phyloP scores from a whole-genome alignment of 2,329 filamentous ascomycete genomes.

The Pseudocercospora fijiensis region DNA sequence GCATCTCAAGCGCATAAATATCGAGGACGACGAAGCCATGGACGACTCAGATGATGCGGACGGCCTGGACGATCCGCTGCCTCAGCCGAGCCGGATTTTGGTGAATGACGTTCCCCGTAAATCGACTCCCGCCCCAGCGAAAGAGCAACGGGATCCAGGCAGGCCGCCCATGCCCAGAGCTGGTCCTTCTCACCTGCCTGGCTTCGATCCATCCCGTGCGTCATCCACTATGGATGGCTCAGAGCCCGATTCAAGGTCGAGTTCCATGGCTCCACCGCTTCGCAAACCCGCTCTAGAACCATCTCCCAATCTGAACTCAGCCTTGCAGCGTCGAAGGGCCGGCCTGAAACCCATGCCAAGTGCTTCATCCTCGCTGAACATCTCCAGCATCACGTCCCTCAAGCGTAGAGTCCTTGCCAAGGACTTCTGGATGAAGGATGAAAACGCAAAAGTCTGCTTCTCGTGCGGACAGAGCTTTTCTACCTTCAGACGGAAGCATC shows the following conservation, averaged over 20 bases:
- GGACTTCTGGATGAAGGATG: slow-evolving; percentile 95
- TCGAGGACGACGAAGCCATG: slow-evolving; percentile 23
- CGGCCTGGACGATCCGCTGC: slow-evolving; percentile 12
- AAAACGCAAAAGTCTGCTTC: slow-evolving; percentile 97
- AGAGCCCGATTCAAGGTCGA: slow-evolving; percentile 31
- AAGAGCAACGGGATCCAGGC: slow-evolving; percentile 17
- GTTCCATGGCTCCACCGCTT: slow-evolving; percentile 21
- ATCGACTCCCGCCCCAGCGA: slow-evolving; percentile 20
- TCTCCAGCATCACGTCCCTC: slow-evolving; percentile 57
- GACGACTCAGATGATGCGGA: slow-evolving; percentile 30
- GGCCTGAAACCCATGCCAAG: slow-evolving; percentile 23
- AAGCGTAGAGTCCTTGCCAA: slow-evolving; percentile 85
- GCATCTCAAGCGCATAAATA: slow-evolving; percentile 4
- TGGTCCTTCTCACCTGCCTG: slow-evolving; percentile 50
- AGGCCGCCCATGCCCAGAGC: slow-evolving; percentile 44
- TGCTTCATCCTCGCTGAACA: slow-evolving; percentile 13
- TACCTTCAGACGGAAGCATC: slow-evolving; percentile 92
- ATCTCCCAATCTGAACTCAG: slow-evolving; percentile 34
- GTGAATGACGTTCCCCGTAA: background rate
- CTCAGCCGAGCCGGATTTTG: background rate
- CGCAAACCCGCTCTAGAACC: slow-evolving; percentile 23
- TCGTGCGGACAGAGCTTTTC: slow-evolving; percentile 86
- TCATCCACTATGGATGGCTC: slow-evolving; percentile 47
- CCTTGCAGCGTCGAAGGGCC: slow-evolving; percentile 30
- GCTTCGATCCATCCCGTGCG: slow-evolving; percentile 47